phyloP scores from a whole-genome alignment of 2,329 filamentous ascomycete species.

The Capronia epimyces region DNA sequence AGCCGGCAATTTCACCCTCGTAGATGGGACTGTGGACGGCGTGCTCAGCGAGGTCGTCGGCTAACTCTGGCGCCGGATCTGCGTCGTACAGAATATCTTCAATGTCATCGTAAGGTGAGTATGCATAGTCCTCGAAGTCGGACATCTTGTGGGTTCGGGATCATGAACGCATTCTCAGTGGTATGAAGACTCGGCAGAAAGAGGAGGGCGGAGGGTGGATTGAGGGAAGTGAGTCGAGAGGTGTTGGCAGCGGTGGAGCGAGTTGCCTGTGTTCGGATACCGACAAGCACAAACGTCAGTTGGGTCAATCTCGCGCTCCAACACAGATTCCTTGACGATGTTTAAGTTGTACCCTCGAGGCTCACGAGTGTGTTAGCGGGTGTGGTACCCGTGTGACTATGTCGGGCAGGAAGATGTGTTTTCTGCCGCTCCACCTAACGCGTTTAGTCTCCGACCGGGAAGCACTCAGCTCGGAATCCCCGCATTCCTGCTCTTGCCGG shows the following conservation, averaged over 20 bases:
- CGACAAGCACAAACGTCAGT: neutral
- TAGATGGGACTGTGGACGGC: constrained; percentile 39
- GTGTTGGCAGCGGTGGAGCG: neutral
- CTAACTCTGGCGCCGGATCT: constrained; percentile 26
- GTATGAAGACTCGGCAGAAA: neutral
- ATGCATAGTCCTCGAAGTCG: constrained; percentile 26
- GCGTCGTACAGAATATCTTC: constrained; percentile 28
- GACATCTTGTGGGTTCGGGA: constrained; percentile 20
- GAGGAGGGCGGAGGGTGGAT: neutral
- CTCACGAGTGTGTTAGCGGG: neutral
- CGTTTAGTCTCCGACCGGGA: neutral
- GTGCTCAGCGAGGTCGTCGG: constrained; percentile 40
- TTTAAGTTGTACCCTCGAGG: neutral
- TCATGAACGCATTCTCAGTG: constrained; percentile 3
- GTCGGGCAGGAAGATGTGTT: neutral
- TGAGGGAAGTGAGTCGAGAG: neutral
- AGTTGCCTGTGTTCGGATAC: neutral
- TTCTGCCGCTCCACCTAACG: neutral
- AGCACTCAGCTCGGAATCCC: neutral
- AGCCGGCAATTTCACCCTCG: constrained; percentile 36
- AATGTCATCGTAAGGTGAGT: constrained; percentile 27
- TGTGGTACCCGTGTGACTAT: neutral
- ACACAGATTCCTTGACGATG: neutral
- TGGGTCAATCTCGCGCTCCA: neutral
- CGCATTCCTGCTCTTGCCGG: constrained; percentile 4